Conservation (phyloP, 2,329 filamentous ascomycete species). For the Fusarium oligoseptatum region DNA sequence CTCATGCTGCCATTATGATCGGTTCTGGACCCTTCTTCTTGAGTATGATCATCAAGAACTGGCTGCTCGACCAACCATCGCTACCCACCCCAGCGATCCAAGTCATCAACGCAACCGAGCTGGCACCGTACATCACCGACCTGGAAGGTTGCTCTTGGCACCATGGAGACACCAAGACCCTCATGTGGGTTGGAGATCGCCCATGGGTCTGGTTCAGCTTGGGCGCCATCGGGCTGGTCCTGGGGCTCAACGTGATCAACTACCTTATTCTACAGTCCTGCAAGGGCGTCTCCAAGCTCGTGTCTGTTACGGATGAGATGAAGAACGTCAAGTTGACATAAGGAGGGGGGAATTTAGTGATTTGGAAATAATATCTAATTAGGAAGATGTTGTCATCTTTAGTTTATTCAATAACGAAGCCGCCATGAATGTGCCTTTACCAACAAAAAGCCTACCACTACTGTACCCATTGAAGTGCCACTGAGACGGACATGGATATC, state of each 20-base stretch:
- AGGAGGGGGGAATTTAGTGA: not conserved
- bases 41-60: constrained; percentile 82
- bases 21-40: constrained; percentile 82
- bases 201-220: constrained; percentile 51
- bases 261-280: constrained; percentile 25
- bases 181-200: constrained; percentile 61
- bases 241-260: constrained; percentile 37
- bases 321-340: constrained; percentile 42
- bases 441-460: not conserved
- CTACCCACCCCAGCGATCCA: constrained; percentile 45
- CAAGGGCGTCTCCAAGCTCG: constrained; percentile 24
- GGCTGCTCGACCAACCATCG: constrained; percentile 65
- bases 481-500: not conserved
- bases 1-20: constrained; percentile 85
- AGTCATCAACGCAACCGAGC: constrained; percentile 45
- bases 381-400: not conserved
- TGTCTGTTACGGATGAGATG: constrained; percentile 17
- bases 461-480: not conserved
- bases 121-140: constrained; percentile 53
- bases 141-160: constrained; percentile 60
- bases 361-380: constrained; percentile 1
- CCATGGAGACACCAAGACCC: constrained; percentile 58
- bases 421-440: constrained; percentile 1
- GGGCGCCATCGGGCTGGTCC: constrained; percentile 42
- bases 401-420: constrained; percentile 4